These are phyloP conservation scores for Fusarium anthophilum DNA, from an alignment of 2,329 filamentous ascomycete species.

Conservation along the genomic window DNA sequence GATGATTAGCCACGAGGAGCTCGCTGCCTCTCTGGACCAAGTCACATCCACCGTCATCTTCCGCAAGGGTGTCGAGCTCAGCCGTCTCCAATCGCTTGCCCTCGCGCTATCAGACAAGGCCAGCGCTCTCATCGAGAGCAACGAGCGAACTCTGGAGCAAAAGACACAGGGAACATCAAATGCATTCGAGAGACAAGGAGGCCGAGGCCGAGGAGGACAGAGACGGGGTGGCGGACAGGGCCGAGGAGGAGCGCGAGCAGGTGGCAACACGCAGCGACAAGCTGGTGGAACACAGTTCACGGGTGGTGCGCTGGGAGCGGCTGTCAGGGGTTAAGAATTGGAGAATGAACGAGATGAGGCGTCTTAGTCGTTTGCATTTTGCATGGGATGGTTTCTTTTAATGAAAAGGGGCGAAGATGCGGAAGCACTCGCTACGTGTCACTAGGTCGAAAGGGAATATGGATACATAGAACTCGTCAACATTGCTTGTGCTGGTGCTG, in stretches of 20 bases:
- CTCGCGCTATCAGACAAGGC: conserved; percentile 96
- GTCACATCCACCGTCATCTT: conserved; percentile 98
- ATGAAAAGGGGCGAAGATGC: conserved; percentile 48
- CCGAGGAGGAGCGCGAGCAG: conserved; percentile 66
- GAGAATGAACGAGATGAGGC: conserved; percentile 45
- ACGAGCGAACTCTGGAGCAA: conserved; percentile 97
- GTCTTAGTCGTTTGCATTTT: conserved; percentile 48
- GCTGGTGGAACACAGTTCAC: conserved; percentile 83
- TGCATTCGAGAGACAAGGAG: conserved; percentile 92
- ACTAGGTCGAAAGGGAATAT: conserved; percentile 47
- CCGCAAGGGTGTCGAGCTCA: conserved; percentile 98
- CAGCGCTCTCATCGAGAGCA: conserved; percentile 92
- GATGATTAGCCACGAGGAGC: conserved; percentile 99
- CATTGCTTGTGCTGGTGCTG: conserved; percentile 23
- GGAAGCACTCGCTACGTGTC: conserved; percentile 47
- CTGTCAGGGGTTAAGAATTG: conserved; percentile 64
- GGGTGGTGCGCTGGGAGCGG: conserved; percentile 78
- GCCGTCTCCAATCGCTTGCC: conserved; percentile 92
- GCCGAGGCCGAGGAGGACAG: conserved; percentile 74
- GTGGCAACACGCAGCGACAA: conserved; percentile 70
- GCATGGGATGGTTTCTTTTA: conserved; percentile 50
- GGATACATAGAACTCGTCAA: conserved; percentile 45
- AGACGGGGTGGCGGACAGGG: conserved; percentile 71
- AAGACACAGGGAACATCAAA: conserved; percentile 95
- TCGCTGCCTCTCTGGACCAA: conserved; percentile 95